Evolutionary conservation across 1,284 basidiomycete species (phyloP), one percentile per base, ranked within the genome.

Genomic region (Cryptococcus jaspeensis): DNA sequence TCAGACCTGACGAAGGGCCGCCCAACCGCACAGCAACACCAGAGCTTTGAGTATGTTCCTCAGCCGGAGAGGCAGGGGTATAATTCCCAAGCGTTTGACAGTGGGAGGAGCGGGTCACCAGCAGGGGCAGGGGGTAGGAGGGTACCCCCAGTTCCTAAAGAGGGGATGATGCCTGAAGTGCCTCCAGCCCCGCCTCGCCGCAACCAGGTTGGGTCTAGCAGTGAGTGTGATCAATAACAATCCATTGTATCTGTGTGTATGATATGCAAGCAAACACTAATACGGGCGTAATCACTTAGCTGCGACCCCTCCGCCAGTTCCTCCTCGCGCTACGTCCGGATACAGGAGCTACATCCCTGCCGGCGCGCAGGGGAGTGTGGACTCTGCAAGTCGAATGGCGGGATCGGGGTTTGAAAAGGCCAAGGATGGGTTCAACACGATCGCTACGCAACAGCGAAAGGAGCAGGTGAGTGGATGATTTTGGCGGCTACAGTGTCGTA

Each of bases 391-490:
- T 11, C 18, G 23, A 15, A 9, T 18, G 18, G 23, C 25, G 12
- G 25, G 44, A 8, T 18, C 18, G 18, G 44, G 20, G 32, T 20
- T 20, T 11, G 63, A 62, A 16, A 53, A 52, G 42, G 60, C 59
- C 5, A 53, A 37, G 55, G 65, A 67, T 23, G 61, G 63, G 11
- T 56, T 59, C 50, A 62, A 58, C 28, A 55, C 51, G n/a, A 52
- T 65, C 40, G 59, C 60, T 23, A 67, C 61, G 6, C 53, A 58
- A 13, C 56, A 67, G 46, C 52, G 63, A 38, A 62, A 64, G 42
- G 65, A 67, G 40, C 64, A 66, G 56, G 64, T 59, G 18, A 53
- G 63, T 56, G n/a, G 4, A 12, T 15, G n/a, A 2, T 43, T 35
- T 25, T 11, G 23, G 16, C 15, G 12, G 25, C 25, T 44, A n/a